Base-by-base conservation (phyloP, 805 yeast species). In the Starmerella asiatica region DNA sequence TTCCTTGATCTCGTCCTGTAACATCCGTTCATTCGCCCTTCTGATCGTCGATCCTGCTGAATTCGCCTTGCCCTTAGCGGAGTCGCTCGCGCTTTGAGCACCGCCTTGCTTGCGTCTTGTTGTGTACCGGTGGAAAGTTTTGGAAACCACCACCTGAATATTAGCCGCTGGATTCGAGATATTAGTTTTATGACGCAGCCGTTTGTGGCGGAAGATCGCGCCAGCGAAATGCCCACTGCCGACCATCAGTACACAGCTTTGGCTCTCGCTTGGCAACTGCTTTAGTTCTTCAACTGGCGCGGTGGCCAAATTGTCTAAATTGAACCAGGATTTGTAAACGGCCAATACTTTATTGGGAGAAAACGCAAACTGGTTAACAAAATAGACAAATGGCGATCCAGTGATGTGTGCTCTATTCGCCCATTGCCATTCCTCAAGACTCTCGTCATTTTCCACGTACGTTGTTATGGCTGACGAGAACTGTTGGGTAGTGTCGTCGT, bases 221-320 rank as follows among this genome's bases (percentile, higher is more conserved):
- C 91, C 98, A 0, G 97, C 94, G 64, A 91, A 91, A 61, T 91
- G 96, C 31, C 98, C 98, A 32, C 97, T 96, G 14, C 96, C 96
- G 38, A 91, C 72, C 94, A 91, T 83, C 49, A 91, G 71, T 11
- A 91, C 58, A 0, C 93, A 93, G 4, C 94, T 81, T 44, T 49
- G 29, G 49, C 57, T 46, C 20, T 34, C 12, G 28, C 39, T 41
- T 52, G 64, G 68, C 69, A 68, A 23, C 50, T 21, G 35, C 21
- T 54, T 51, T n/a, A 82, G 49, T 0, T 68, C 54, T n/a, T 59
- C 60, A 5, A 72, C 46, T 0, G 93, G 91, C 3, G 61, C 57
- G 2, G 60, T 51, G 0, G 69, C 54, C 3, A 55, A 34, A n/a
- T 64, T 62, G 0, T 57, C 45, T 2, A 60, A 56, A 28, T 63